These are phyloP conservation scores for Sporopachydermia quercuum DNA, from an alignment of 805 yeast species.

Conservation along the genomic window DNA sequence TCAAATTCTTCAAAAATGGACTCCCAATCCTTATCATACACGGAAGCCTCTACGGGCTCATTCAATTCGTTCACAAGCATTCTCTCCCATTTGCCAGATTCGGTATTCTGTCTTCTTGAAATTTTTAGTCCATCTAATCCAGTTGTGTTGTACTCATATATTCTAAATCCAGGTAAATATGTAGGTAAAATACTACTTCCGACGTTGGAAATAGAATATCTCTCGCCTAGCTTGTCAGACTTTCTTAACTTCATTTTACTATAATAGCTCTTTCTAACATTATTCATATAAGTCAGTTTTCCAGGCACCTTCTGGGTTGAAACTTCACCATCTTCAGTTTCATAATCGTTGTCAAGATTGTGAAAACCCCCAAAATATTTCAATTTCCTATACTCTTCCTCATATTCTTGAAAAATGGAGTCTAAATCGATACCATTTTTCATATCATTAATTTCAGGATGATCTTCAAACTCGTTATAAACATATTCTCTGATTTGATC, in stretches of 20 bases:
- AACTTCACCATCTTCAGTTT: conserved; percentile 16
- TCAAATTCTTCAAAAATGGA: conserved; percentile 37
- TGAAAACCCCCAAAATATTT: no score
- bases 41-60: conserved; percentile 2
- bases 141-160: conserved; percentile 75
- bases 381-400: conserved; percentile 8
- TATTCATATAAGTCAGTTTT: conserved; percentile 49
- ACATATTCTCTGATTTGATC: conserved; percentile 11
- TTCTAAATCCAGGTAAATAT: conserved; percentile 67
- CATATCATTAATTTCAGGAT: conserved; percentile 5
- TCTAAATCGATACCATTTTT: conserved; percentile 2
- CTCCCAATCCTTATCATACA: not conserved
- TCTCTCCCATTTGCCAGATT: conserved; percentile 8
- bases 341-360: conserved; percentile 10
- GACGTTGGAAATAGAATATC: conserved; percentile 58
- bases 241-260: conserved; percentile 24
- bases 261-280: conserved; percentile 38
- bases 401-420: conserved; percentile 7
- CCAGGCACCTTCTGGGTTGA: conserved; percentile 44
- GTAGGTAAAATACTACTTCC: conserved; percentile 72
- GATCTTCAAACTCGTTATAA: conserved; percentile 1
- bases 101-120: not conserved
- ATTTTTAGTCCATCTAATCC: conserved; percentile 21
- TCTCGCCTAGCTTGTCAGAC: conserved; percentile 19
- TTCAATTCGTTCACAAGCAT: conserved; percentile 2